phyloP scores from a whole-genome alignment of 2,329 filamentous ascomycete species.

The Herpotrichia juniperi region DNA sequence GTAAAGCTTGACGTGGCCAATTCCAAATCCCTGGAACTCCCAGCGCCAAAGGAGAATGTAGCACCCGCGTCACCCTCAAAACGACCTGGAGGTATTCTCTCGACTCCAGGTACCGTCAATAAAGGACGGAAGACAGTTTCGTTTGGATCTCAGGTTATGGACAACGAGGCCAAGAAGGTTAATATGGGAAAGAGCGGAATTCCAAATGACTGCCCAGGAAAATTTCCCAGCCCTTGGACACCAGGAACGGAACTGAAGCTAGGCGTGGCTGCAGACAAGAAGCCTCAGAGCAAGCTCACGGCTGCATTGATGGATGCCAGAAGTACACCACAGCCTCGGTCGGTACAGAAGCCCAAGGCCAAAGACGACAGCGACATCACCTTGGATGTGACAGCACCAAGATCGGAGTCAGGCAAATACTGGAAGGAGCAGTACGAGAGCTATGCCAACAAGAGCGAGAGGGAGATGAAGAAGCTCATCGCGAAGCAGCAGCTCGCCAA shows the following conservation, averaged over 20 bases:
- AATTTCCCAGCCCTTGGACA: conserved; percentile 60
- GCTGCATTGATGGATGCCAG: conserved; percentile 53
- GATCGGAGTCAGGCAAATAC: conserved; percentile 76
- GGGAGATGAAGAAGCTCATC: conserved; percentile 77
- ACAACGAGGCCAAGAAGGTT: conserved; percentile 60
- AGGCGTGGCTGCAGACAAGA: conserved; percentile 34
- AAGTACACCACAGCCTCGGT: conserved; percentile 43
- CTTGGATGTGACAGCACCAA: conserved; percentile 73
- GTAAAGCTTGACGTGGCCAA: conserved; percentile 26
- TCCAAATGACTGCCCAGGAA: conserved; percentile 54
- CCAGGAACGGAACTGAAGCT: conserved; percentile 44
- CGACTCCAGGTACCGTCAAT: conserved; percentile 65
- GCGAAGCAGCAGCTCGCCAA: conserved; percentile 81
- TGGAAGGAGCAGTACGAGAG: conserved; percentile 80
- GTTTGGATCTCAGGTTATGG: conserved; percentile 62
- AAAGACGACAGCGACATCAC: conserved; percentile 67
- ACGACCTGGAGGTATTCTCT: conserved; percentile 64
- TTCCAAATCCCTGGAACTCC: conserved; percentile 22
- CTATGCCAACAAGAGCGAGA: conserved; percentile 74
- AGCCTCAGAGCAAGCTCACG: conserved; percentile 50
- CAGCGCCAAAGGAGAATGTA: conserved; percentile 26
- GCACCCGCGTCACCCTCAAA: conserved; percentile 59
- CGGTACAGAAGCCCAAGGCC: conserved; percentile 38
- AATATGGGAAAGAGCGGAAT: conserved; percentile 53
- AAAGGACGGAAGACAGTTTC: conserved; percentile 66